Conservation (phyloP, 352 stramenopile species). For the Pythium volutum region DNA sequence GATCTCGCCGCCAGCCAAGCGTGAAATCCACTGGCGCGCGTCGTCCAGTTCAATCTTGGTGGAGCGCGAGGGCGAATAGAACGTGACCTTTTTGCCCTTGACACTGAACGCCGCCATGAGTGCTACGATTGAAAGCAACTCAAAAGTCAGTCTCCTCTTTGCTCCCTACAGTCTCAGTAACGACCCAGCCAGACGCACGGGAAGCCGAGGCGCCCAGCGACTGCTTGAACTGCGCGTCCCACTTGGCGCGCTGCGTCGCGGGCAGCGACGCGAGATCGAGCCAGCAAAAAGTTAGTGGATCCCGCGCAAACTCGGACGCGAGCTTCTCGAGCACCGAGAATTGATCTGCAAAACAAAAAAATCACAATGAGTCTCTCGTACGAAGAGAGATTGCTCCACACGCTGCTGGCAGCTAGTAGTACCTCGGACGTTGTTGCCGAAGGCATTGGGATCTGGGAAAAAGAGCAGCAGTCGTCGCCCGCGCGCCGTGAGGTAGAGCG, state of each 20-base stretch:
- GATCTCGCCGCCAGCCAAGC: conserved; percentile 59
- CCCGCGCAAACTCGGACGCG: conserved; percentile 58
- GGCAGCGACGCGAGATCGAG: conserved; percentile 42
- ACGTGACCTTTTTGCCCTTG: conserved; percentile 64
- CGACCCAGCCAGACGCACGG: conserved; percentile 31
- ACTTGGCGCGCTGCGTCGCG: conserved; percentile 33
- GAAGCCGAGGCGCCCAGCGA: neutral
- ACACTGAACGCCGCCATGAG: conserved; percentile 57
- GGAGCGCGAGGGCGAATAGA: conserved; percentile 24
- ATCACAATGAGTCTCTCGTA: neutral
- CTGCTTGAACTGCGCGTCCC: conserved; percentile 44
- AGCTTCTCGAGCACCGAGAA: conserved; percentile 64
- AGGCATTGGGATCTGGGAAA: conserved; percentile 42
- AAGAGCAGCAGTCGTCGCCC: conserved; percentile 63
- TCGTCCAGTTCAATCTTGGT: conserved; percentile 28
- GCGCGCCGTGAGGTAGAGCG: conserved; percentile 57
- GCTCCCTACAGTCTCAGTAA: neutral
- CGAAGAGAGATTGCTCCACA: too few species aligned
- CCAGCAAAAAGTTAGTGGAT: conserved; percentile 82
- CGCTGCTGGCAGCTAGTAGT: too few species aligned
- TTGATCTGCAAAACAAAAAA: conserved; percentile 42
- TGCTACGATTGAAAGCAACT: conserved; percentile 21
- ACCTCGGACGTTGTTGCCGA: conserved; percentile 60
- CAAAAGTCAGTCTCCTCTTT: neutral
- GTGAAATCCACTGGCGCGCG: conserved; percentile 58